phyloP scores from a whole-genome alignment of 768 basidiomycete species.

The Paxillus rubicundulus region DNA sequence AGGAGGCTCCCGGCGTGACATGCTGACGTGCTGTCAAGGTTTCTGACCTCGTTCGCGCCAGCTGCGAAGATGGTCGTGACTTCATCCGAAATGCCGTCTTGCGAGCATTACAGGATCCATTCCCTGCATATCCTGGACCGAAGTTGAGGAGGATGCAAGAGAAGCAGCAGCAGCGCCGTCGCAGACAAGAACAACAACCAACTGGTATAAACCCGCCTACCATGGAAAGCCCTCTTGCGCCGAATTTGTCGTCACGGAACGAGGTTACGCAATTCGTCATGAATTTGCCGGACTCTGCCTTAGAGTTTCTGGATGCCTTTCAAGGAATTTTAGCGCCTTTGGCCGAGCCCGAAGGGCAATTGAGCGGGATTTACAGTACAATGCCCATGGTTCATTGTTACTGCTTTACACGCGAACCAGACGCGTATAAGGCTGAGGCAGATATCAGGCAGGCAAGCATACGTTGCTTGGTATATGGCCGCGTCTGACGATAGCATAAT shows the following conservation, averaged over 20 bases:
- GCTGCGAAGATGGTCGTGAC: constrained; percentile 80
- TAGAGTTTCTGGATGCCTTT: constrained; percentile 88
- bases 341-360: constrained; percentile 35
- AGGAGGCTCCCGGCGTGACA: too few relatives aligned
- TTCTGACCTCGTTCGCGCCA: constrained; percentile 60
- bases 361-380: constrained; percentile 43
- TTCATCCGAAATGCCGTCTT: constrained; percentile 69
- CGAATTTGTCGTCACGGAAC: constrained; percentile 39
- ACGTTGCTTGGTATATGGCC: constrained; percentile 2
- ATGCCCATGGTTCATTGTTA: constrained; percentile 96
- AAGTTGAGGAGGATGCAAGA: constrained; percentile 30
- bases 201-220: neutral
- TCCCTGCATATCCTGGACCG: constrained; percentile 56
- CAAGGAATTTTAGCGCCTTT: constrained; percentile 59
- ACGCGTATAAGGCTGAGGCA: constrained; percentile 57
- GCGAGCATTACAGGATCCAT: constrained; percentile 60
- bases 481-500: constrained; percentile 16
- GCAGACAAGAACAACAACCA: constrained; percentile 33
- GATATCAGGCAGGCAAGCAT: constrained; percentile 79
- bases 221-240: constrained; percentile 6
- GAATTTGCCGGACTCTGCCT: constrained; percentile 93
- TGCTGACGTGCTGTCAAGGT: constrained; percentile 44
- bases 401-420: constrained; percentile 89
- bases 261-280: constrained; percentile 89
- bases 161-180: constrained; percentile 44